These are phyloP conservation scores for Leucosporidium yakuticum DNA, from an alignment of 768 basidiomycete genomes.

Conservation along the genomic window DNA sequence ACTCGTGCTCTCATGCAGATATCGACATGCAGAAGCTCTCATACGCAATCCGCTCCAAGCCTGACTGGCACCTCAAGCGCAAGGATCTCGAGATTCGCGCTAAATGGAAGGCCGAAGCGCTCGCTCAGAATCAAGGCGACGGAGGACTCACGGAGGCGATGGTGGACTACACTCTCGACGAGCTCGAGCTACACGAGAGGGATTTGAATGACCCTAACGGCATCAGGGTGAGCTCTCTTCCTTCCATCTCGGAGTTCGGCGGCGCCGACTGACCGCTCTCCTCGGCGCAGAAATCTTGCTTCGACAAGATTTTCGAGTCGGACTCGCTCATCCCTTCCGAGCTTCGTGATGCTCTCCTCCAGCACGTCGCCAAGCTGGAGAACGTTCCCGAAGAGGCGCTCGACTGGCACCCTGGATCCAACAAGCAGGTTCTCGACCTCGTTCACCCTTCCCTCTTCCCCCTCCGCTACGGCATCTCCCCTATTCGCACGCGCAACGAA, in stretches of 20 bases:
- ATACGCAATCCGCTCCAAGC: neutral
- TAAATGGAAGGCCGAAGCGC: constrained; percentile 5
- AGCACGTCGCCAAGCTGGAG: constrained; percentile 41
- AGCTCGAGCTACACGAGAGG: neutral
- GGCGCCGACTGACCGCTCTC: neutral
- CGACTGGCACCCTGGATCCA: constrained; percentile 52
- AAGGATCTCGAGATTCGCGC: neutral
- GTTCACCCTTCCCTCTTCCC: constrained; percentile 49
- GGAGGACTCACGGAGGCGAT: constrained; percentile 10
- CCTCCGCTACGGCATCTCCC: constrained; percentile 43
- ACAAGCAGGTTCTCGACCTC: constrained; percentile 49
- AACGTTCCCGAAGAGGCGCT: constrained; percentile 43
- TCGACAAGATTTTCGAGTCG: constrained; percentile 39
- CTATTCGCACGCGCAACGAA: neutral
- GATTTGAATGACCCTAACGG: neutral
- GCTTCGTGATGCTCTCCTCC: constrained; percentile 24
- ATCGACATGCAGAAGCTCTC: neutral
- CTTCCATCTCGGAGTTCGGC: too few relatives aligned
- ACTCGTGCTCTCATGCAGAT: neutral
- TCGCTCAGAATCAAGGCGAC: neutral
- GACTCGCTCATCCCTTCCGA: constrained; percentile 42
- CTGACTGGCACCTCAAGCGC: neutral
- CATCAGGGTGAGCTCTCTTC: neutral
- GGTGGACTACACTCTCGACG: constrained; percentile 6
- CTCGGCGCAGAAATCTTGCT: constrained; percentile 28